These are phyloP conservation scores for Schizophyllum amplum DNA, from an alignment of 1,284 basidiomycete species.

Conservation along the genomic window DNA sequence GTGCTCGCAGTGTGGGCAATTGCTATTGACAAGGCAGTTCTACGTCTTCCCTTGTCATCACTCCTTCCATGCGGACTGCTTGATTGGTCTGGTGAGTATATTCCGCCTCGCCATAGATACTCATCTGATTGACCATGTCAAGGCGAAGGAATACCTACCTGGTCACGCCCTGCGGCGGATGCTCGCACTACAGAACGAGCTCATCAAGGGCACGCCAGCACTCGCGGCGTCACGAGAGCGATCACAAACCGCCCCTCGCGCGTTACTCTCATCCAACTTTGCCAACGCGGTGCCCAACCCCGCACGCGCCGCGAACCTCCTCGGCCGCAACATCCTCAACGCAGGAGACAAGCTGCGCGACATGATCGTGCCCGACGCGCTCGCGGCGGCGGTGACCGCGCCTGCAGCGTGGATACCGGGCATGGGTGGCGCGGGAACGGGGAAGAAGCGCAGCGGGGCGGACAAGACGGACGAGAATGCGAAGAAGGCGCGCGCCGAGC, in stretches of 20 bases:
- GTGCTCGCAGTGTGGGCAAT: slow-evolving; percentile 75
- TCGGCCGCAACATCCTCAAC: slow-evolving; percentile 77
- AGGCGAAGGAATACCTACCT: slow-evolving; percentile 89
- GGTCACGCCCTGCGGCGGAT: slow-evolving; percentile 76
- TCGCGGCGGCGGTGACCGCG: slow-evolving; percentile 64
- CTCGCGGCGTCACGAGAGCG: slow-evolving; percentile 24
- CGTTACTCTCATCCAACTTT: slow-evolving; percentile 69
- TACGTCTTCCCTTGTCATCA: slow-evolving; percentile 99
- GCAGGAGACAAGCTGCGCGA: slow-evolving; percentile 87
- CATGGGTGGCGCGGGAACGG: slow-evolving; percentile 35
- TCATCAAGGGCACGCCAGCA: slow-evolving; percentile 47
- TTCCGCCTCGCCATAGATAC: slow-evolving; percentile 5
- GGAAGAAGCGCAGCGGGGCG: slow-evolving; percentile 39
- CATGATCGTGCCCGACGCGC: slow-evolving; percentile 85
- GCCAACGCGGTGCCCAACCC: slow-evolving; percentile 35
- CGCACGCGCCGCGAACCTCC: slow-evolving; percentile 48
- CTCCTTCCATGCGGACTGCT: slow-evolving; percentile 91
- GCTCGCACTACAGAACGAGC: slow-evolving; percentile 74
- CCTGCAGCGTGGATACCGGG: slow-evolving; percentile 60
- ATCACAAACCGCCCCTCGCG: slow-evolving; percentile 47
- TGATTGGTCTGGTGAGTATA: slow-evolving; percentile 76
- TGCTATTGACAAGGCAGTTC: slow-evolving; percentile 83
- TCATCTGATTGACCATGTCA: slow-evolving; percentile 7
- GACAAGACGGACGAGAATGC: slow-evolving; percentile 47
- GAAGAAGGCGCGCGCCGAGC: slow-evolving; percentile 61